Percentiles rank a stretch among this genome's conserved stretches.
Evolutionary conservation across 139 green algal genomes (phyloP).

Genomic region (Asterochloris sp.): DNA sequence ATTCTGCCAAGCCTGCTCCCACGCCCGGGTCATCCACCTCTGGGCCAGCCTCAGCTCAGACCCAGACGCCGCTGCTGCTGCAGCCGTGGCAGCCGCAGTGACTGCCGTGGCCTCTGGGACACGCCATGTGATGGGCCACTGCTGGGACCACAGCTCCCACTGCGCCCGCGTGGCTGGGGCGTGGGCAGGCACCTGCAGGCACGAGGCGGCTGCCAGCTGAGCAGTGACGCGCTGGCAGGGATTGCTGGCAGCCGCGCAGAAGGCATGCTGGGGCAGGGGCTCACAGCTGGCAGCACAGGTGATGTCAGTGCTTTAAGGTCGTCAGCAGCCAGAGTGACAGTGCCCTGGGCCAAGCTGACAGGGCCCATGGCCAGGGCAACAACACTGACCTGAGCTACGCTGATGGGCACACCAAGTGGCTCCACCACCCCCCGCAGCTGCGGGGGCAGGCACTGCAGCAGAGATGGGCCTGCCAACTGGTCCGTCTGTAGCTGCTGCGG

Average conservation of each 20-base stretch:
- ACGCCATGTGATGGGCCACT: conserved; percentile 76
- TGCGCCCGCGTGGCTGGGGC: conserved; percentile 50
- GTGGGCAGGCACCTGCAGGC: conserved; percentile 30
- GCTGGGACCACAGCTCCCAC: conserved; percentile 49
- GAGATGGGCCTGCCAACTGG: neutral
- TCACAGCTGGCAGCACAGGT: neutral
- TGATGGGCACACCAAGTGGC: neutral
- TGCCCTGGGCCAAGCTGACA: neutral
- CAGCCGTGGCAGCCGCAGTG: neutral
- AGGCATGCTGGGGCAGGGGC: neutral
- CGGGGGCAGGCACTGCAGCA: neutral
- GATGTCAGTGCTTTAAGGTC: neutral
- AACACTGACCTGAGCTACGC: neutral
- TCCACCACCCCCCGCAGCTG: neutral
- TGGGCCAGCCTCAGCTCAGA: conserved; percentile 32
- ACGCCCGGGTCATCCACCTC: conserved; percentile 42
- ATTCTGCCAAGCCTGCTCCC: conserved; percentile 18
- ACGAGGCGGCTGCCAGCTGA: neutral
- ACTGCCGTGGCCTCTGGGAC: conserved; percentile 29
- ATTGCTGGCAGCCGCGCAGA: neutral
- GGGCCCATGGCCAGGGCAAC: neutral
- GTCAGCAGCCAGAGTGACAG: neutral
- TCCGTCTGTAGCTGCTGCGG: neutral
- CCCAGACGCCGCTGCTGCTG: neutral
- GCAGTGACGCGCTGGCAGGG: neutral